Evolutionary conservation across 495 filamentous ascomycete genomes (phyloP), one percentile per base, ranked within the genome.

Genomic region (Aspergillus taichungensis): DNA sequence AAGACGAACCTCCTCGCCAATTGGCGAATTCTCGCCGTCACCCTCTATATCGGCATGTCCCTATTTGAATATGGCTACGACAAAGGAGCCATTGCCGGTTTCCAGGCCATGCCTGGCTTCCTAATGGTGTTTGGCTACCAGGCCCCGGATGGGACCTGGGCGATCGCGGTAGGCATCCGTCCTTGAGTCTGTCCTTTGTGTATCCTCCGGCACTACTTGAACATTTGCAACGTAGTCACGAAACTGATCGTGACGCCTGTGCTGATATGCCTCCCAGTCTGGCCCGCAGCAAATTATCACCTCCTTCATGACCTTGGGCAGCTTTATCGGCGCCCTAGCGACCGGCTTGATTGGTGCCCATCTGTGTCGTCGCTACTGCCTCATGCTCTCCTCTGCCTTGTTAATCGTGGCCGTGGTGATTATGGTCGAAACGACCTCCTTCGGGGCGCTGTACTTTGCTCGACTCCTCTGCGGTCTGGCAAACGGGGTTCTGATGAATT

Each of bases 51-150:
- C 13, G 37, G 37, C 11, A 39, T 39, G 14, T 13, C 37, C 6
- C 13, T 39, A 1, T 39, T 39, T 39, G n/a, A 39, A 18, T 39
- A 39, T 39, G 37, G 37, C 10, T 39, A 18, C 13, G 37, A 39
- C n/a, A 39, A 39, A 10, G 37, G 37, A 6, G 37, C 37, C 6
- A 39, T 39, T 39, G 37, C 37, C 5, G 37, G 37, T 18, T 39
- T 39, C n/a, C 37, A 39, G 37, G 37, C 37, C 37, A 39, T 39
- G 37, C 37, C 37, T 6, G 37, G 37, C 11, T 39, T 39, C 14
- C 37, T 39, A 1, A n/a, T 13, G 12, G 13, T 39, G 5, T 39
- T 39, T 39, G 37, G 37, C 4, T 39, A 39, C 3, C 37, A 39
- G 37, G 10, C 0, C 6, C n/a, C 11, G 37, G 37, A 39, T 14